Base-by-base conservation (phyloP, 2,329 filamentous ascomycete genomes). In the Albophoma yamanashiensis region DNA sequence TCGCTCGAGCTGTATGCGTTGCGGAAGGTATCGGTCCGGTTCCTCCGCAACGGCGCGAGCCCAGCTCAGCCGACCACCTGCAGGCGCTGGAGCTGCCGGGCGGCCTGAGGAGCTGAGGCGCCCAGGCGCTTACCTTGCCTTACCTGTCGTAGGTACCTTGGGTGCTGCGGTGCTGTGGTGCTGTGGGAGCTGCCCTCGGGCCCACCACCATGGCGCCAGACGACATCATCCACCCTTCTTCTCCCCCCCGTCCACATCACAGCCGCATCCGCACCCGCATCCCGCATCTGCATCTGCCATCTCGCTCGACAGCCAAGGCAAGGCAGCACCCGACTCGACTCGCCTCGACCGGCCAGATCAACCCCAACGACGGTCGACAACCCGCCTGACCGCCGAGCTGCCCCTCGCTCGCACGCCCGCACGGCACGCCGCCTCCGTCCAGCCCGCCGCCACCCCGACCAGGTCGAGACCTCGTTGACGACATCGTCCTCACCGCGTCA, bases 141-240 rank as follows among this genome's bases (percentile, higher is more conserved):
- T 31, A 31, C 27, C 27, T 3, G 4, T 36, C n/a, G 2, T 8
- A 36, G 6, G 34, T 38, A 14, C 36, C 36, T 36, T 15, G 15
- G 40, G 40, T 43, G 40, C 45, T 61, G 56, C 58, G 40, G 40
- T 43, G 40, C 45, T 61, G 56, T 59, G 61, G 56, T 62, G 56
- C 55, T 58, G 58, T 57, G 61, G 58, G 27, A 57, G 64, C 62
- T 63, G 60, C 65, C 61, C 64, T 66, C 56, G 45, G 62, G 60
- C 61, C 63, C 63, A 62, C 64, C 59, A 59, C 60, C 50, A 47
- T 53, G 53, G 60, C 62, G 62, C 63, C 62, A 65, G 66, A 66
- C 66, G 65, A 67, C 66, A 68, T 67, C 67, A 68, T 66, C 60
- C 60, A 63, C 63, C 65, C 58, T 57, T 63, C 61, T 60, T 59